Percentiles rank a stretch among this genome's conserved stretches.
Evolutionary conservation across 306 rosid species (phyloP).

Genomic region (Gleditsia sinensis): DNA sequence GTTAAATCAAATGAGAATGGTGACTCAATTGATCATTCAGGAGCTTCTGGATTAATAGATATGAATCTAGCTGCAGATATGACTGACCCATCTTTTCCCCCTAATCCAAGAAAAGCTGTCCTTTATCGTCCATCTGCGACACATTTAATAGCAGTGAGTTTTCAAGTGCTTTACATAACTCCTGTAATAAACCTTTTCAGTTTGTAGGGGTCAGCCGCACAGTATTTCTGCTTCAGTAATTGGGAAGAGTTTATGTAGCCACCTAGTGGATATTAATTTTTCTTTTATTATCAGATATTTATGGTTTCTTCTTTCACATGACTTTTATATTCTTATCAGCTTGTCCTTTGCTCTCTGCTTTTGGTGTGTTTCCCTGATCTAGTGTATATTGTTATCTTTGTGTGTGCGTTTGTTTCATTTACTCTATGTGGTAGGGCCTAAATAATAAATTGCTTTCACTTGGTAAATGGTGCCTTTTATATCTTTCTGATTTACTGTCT

Average conservation of each 20-base stretch:
- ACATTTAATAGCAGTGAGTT: conserved; percentile 90
- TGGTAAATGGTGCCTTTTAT: conserved; percentile 14
- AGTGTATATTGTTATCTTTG: conserved; percentile 17
- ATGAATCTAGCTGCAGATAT: conserved; percentile 83
- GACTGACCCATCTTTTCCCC: conserved; percentile 82
- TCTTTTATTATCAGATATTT: neutral
- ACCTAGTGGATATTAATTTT: conserved; percentile 12
- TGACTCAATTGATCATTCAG: conserved; percentile 70
- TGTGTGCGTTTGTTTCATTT: conserved; percentile 11
- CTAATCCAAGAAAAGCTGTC: conserved; percentile 92
- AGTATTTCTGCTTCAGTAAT: neutral
- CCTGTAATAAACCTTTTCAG: neutral
- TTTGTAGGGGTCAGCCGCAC: neutral
- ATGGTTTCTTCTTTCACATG: conserved; percentile 22
- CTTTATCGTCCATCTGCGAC: conserved; percentile 91
- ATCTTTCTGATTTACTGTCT: neutral
- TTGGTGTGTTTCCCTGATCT: conserved; percentile 8
- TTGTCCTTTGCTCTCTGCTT: neutral
- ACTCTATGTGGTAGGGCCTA: neutral
- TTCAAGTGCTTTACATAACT: neutral
- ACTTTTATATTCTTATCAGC: conserved; percentile 11
- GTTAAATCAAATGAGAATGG: conserved; percentile 71
- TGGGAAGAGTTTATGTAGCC: neutral
- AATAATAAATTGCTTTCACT: conserved; percentile 15
- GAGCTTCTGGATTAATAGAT: conserved; percentile 84